Evolutionary conservation across 441 rosid genomes (phyloP).

Genomic region (Erodium trifolium): DNA sequence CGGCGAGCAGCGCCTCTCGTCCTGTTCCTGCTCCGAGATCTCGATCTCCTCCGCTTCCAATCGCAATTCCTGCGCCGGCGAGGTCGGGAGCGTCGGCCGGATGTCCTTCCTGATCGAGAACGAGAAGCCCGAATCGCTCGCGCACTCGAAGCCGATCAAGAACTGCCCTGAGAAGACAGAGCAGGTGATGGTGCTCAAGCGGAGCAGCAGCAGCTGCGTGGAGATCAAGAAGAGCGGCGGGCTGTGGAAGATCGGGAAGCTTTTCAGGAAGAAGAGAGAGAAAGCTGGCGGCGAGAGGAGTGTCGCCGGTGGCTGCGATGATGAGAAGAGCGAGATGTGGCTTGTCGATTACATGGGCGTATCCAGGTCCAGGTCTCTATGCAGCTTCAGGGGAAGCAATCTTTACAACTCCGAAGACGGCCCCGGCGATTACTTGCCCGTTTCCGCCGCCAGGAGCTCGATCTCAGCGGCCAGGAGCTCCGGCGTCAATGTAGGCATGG

Average conservation of each 20-base stretch:
- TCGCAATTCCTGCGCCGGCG: conserved; percentile 50
- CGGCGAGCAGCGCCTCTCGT: conserved; percentile 87
- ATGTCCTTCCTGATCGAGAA: conserved; percentile 79
- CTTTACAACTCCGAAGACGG: conserved; percentile 66
- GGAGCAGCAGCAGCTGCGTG: conserved; percentile 79
- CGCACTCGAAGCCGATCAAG: too few species aligned
- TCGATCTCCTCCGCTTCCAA: conserved; percentile 36
- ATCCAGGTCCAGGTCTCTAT: conserved; percentile 84
- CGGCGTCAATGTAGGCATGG: conserved; percentile 32
- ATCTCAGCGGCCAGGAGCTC: conserved; percentile 86
- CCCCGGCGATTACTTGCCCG: conserved; percentile 29
- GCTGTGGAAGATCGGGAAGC: conserved; percentile 67
- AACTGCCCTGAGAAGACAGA: conserved; percentile 27
- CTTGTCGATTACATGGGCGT: conserved; percentile 64
- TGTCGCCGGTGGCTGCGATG: conserved; percentile 21
- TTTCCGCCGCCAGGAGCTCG: conserved; percentile 51
- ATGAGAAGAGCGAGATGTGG: conserved; percentile 62
- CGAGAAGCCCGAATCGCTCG: conserved; percentile 25
- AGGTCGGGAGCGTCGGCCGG: conserved; percentile 57
- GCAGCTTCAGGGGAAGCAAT: conserved; percentile 71
- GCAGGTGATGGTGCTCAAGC: conserved; percentile 51
- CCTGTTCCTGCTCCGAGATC: conserved; percentile 72
- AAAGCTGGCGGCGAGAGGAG: conserved; percentile 27
- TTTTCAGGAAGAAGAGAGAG: conserved; percentile 60
- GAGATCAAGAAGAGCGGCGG: conserved; percentile 73